Percentiles rank a stretch among this genome's conserved stretches.
Evolutionary conservation across 2,329 filamentous ascomycete species (phyloP).

Genomic region (Pseudogymnoascus sp.): DNA sequence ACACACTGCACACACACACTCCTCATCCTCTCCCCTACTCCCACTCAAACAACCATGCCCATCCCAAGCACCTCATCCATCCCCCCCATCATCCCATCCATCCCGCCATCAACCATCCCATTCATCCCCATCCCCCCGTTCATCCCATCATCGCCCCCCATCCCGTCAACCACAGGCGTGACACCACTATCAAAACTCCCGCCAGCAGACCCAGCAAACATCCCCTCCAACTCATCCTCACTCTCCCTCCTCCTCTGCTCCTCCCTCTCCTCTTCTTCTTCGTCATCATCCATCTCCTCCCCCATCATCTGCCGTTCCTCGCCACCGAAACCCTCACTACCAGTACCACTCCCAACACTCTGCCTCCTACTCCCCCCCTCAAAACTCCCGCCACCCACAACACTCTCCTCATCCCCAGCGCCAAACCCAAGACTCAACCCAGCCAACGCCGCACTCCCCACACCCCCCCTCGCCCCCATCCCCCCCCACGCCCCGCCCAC

Average conservation of each 20-base stretch:
- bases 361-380: not conserved
- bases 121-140: not conserved
- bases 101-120: not conserved
- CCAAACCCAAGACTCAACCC: not conserved
- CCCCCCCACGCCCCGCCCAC: not conserved
- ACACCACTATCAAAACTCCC: not conserved
- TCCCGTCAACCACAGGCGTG: not conserved
- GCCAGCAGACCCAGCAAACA: not conserved
- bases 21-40: too few species aligned
- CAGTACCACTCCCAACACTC: not conserved
- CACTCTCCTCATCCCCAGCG: too few species aligned
- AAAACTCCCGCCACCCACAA: too few species aligned
- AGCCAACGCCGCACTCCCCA: not conserved
- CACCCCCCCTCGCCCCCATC: not conserved
- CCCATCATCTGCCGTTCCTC: not conserved
- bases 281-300: not conserved
- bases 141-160: not conserved
- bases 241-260: not conserved
- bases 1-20: not conserved
- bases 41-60: not conserved
- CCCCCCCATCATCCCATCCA: not conserved
- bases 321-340: not conserved
- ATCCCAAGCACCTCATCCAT: not conserved
- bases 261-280: not conserved
- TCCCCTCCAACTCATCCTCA: not conserved